These are phyloP conservation scores for Teratosphaeria gauchensis DNA, from an alignment of 2,329 filamentous ascomycete species.

Conservation along the genomic window DNA sequence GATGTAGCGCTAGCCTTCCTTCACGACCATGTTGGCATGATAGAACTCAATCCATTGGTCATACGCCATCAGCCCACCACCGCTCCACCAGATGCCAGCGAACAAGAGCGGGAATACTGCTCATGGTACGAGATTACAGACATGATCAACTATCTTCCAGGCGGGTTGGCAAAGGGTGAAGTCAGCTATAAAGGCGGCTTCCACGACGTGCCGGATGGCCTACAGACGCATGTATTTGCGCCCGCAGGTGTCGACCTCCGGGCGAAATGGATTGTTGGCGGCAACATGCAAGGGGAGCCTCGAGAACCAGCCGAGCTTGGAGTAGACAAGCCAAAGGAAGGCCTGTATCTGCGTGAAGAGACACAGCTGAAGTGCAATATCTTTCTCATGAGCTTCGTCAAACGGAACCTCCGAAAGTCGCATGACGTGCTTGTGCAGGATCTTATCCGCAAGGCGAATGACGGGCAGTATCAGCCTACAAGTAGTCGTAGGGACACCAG, in stretches of 20 bases:
- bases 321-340: slow-evolving; percentile 50
- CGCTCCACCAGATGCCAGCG: slow-evolving; percentile 54
- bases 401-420: slow-evolving; percentile 69
- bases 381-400: slow-evolving; percentile 66
- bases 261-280: slow-evolving; percentile 75
- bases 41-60: slow-evolving; percentile 77
- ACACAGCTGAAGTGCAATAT: slow-evolving; percentile 74
- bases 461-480: background rate
- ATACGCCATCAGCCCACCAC: slow-evolving; percentile 60
- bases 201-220: slow-evolving; percentile 59
- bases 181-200: slow-evolving; percentile 75
- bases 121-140: slow-evolving; percentile 66
- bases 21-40: slow-evolving; percentile 72
- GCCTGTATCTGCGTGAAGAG: slow-evolving; percentile 76
- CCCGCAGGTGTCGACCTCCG: slow-evolving; percentile 72
- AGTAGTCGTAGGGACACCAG: background rate
- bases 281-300: slow-evolving; percentile 61
- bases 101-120: slow-evolving; percentile 58
- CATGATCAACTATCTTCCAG: slow-evolving; percentile 58
- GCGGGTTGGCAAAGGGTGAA: slow-evolving; percentile 53
- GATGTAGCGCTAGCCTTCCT: slow-evolving; percentile 65
- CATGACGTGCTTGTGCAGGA: slow-evolving; percentile 59
- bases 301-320: slow-evolving; percentile 52
- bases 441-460: slow-evolving; percentile 13
- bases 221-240: slow-evolving; percentile 77